Evolutionary conservation across 1,284 basidiomycete species (phyloP), one percentile per base, ranked within the genome.

Genomic region (Macrocystidia cucumis): DNA sequence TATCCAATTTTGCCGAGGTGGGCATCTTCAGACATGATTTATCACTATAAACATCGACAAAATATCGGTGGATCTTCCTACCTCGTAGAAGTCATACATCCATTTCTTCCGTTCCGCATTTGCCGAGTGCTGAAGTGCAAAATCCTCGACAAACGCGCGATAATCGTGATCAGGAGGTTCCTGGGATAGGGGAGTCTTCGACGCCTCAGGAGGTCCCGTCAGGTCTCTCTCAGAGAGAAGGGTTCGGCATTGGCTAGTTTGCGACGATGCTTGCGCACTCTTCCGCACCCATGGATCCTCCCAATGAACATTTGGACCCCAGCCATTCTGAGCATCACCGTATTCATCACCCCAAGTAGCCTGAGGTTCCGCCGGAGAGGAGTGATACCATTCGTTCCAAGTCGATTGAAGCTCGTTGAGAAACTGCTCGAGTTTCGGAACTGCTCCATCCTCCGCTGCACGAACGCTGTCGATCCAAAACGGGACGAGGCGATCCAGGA

Each of bases 401-500:
- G 31, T 60, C 54, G 46, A 60, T 46, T 42, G 54, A 45, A 44
- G 32, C 14, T 26, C 45, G 19, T 70, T 63, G 27, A 77, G 47
- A 48, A 75, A 78, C 1, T 65, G 60, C 40, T 73, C 69, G 52
- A 74, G 45, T 17, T 59, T 58, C 31, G 69, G 46, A 25, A 63
- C 61, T 38, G 69, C 57, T 1, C 67, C 73, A 18, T 60, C 56
- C 48, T 68, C 62, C 6, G 71, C 74, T 1, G 72, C 72, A 27
- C 65, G 59, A 2, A 78, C 55, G 3, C 67, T 69, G 12, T 60
- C 52, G 19, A 62, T 59, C 76, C 78, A 80, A 48, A 74, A 77
- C 1, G 63, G 62, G 22, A 80, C 60, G 38, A 73, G 43, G 44
- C 67, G 65, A 29, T 55, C 52, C 13, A 68, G 56, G 5, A 62